Evolutionary conservation across 805 yeast species (phyloP).

Genomic region (Schwanniomyces pseudopolymorphus): DNA sequence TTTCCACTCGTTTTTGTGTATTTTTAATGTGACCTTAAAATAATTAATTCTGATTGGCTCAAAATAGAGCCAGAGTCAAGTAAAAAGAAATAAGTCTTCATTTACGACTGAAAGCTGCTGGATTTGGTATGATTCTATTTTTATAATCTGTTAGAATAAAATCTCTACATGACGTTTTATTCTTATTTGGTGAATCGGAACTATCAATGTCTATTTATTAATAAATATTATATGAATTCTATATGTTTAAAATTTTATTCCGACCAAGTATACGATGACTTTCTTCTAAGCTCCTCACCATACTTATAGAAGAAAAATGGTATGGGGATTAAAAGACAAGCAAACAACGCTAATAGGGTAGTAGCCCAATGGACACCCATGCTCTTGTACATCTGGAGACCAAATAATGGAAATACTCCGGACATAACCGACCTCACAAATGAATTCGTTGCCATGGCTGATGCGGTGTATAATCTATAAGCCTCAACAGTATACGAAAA

Average conservation of each 20-base stretch:
- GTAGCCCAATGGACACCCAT: slow-evolving; percentile 56
- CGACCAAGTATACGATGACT: slow-evolving; percentile 3
- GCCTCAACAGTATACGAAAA: slow-evolving; percentile 33
- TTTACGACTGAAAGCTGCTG: no score
- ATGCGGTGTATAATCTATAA: slow-evolving; percentile 54
- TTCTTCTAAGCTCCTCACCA: slow-evolving; percentile 5
- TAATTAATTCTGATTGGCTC: no score
- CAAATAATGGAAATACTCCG: slow-evolving; percentile 57
- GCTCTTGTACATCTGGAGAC: slow-evolving; percentile 46
- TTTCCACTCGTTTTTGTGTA: no score
- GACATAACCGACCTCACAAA: slow-evolving; percentile 54
- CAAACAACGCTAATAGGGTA: slow-evolving; percentile 50
- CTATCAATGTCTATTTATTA: no score
- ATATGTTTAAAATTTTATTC: slow-evolving; percentile 14
- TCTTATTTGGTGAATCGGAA: no score
- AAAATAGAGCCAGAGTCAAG: no score
- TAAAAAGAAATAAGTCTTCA: no score
- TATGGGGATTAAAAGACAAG: slow-evolving; percentile 19
- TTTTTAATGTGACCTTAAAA: no score
- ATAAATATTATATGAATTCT: not conserved
- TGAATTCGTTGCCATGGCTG: slow-evolving; percentile 61
- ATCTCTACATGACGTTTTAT: no score
- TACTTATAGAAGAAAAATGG: slow-evolving; percentile 8
- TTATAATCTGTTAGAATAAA: no score
- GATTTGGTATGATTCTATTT: no score